Evolutionary conservation across 768 basidiomycete species (phyloP), one percentile per base, ranked within the genome.

Genomic region (Pleurotus platypus): DNA sequence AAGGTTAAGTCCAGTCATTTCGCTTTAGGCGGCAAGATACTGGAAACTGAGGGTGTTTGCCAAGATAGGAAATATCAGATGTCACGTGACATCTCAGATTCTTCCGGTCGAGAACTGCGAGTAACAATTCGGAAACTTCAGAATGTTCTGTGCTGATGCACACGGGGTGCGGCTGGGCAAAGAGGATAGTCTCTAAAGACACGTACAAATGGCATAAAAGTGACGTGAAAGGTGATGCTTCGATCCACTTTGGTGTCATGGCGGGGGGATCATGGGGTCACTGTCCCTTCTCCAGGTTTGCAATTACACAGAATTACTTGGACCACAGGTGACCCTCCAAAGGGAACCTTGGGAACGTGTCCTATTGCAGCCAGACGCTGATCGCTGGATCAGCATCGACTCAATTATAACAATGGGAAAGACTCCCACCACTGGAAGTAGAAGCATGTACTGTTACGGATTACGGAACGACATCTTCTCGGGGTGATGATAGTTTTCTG

Each of bases 41-140:
- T 57, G 66, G 58, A 74, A 72, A 72, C 68, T 64, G 57, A 59
- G 61, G 46, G 53, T 46, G 43, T 63, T 51, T 58, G 62, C 71
- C 70, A 27, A 63, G 61, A 66, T 64, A 69, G 70, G 71, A 69
- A 74, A 62, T 56, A 50, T 57, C 38, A 18, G n/a, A 22, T 7
- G 20, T 35, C 55, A 57, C 66, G 63, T 61, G 66, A 27, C 30
- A 38, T 54, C 16, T 51, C 35, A 39, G 53, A 35, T 35, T 35
- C 30, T 35, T 35, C 30, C 30, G 30, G 30, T 35, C 30, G 30
- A 35, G 30, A 35, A 35, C 30, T 35, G 30, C 7, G 30, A 35
- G 9, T 35, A 35, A 8, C 1, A 8, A 35, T 8, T 35, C 8
- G 30, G 30, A 35, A 30, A 35, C 8, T 9, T 9, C 30, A 35